Conservation (phyloP, 345 rosid species). For the Firmiana major region DNA sequence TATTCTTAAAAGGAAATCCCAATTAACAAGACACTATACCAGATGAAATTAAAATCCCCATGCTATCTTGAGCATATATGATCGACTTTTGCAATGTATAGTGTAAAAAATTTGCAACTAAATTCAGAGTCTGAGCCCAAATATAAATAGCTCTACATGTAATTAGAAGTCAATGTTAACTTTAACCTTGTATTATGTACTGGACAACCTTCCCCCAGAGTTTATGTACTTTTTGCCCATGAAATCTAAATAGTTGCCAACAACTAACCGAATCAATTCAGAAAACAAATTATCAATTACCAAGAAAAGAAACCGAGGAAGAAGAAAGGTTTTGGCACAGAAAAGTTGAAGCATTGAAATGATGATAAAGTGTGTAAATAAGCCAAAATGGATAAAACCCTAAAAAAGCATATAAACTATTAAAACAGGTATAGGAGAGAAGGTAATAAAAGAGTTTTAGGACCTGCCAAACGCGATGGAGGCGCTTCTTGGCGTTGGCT, state of each 20-base stretch:
- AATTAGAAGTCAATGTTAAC: not conserved
- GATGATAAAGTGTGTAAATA: not conserved
- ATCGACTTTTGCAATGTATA: not conserved
- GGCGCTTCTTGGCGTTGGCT: conserved; percentile 95
- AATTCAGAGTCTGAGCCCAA: not conserved
- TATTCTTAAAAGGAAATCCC: not conserved
- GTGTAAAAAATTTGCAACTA: not conserved
- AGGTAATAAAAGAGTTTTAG: not conserved
- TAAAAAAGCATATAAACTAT: not conserved
- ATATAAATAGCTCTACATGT: not conserved
- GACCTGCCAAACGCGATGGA: conserved; percentile 96
- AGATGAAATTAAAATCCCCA: not conserved
- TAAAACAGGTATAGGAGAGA: not conserved
- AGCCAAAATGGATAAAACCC: not conserved
- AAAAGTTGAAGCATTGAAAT: not conserved
- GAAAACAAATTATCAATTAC: not conserved
- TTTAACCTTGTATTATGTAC: not conserved
- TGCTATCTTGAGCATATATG: not conserved
- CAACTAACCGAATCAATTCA: not conserved
- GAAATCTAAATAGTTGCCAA: not conserved
- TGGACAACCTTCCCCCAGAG: no score
- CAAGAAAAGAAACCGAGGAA: not conserved
- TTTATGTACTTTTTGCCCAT: not conserved
- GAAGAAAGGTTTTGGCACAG: not conserved
- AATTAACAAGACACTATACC: not conserved